These are phyloP conservation scores for Rutstroemia sp. DNA, from an alignment of 2,329 filamentous ascomycete genomes.

Conservation along the genomic window DNA sequence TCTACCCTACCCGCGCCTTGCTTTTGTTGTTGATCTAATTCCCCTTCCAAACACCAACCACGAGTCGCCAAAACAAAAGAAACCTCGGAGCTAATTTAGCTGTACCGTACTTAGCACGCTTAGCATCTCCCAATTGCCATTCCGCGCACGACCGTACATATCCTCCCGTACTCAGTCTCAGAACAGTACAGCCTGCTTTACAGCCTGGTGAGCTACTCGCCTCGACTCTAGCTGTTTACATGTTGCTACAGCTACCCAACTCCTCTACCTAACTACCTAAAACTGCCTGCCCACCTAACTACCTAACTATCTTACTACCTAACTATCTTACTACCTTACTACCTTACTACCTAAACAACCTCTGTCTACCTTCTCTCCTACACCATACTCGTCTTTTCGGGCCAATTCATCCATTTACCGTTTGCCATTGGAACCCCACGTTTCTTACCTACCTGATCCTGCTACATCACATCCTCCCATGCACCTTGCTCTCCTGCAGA, in stretches of 20 bases:
- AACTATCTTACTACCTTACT: not conserved
- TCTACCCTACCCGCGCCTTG: not conserved
- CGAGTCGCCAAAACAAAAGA: not conserved
- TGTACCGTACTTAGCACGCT: not conserved
- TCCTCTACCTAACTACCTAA: not conserved
- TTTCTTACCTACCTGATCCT: not conserved
- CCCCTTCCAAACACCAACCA: not conserved
- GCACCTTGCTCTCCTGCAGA: slow-evolving; percentile 8
- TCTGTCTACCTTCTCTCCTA: not conserved
- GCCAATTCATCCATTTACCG: not conserved
- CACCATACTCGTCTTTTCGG: not conserved
- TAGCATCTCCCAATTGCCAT: not conserved
- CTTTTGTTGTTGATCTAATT: not conserved
- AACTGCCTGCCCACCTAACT: not conserved
- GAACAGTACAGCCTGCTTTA: too few relatives aligned
- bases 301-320: not conserved
- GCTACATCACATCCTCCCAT: not conserved
- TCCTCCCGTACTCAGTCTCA: too few relatives aligned
- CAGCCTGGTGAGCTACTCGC: not conserved
- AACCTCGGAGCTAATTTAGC: not conserved
- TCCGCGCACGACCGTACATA: not conserved
- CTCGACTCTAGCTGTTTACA: not conserved
- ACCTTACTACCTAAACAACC: not conserved
- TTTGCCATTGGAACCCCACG: slow-evolving; percentile 3
- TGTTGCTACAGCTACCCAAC: not conserved